Conservation (phyloP, 2,329 filamentous ascomycete genomes). For the Coniochaeta sp. region DNA sequence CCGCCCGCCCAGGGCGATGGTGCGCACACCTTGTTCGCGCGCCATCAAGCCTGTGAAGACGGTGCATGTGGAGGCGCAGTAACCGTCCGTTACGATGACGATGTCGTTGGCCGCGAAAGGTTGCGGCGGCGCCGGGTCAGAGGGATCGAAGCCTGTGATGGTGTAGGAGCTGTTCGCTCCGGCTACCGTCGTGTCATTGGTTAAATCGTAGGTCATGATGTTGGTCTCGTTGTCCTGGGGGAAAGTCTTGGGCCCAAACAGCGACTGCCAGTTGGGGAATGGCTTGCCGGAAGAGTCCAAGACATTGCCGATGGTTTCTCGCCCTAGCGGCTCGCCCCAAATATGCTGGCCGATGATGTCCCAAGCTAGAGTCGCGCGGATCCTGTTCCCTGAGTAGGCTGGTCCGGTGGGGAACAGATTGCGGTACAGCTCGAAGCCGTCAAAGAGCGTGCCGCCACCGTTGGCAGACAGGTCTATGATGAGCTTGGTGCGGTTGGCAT, state of each 20-base stretch:
- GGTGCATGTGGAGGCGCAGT: constrained; percentile 53
- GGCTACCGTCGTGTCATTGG: background rate
- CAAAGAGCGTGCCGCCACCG: constrained; percentile 5
- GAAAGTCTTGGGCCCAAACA: constrained; percentile 28
- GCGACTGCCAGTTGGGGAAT: constrained; percentile 32
- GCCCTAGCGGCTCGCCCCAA: background rate
- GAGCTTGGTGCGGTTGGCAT: constrained; percentile 7
- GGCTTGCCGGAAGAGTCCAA: constrained; percentile 19
- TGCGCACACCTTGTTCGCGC: constrained; percentile 42
- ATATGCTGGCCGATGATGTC: constrained; percentile 7
- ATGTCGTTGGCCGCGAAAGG: constrained; percentile 31
- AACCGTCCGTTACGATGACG: constrained; percentile 42
- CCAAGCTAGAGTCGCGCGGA: constrained; percentile 11
- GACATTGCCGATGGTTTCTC: background rate
- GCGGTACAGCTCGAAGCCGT: too few relatives aligned
- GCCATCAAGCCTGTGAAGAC: constrained; percentile 49
- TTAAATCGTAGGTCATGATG: constrained; percentile 10
- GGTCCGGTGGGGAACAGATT: background rate
- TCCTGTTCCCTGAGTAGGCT: constrained; percentile 9
- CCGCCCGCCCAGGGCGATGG: constrained; percentile 50
- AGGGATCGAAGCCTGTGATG: background rate
- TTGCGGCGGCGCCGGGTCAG: background rate
- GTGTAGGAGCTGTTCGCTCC: background rate
- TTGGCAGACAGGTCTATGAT: constrained; percentile 12
- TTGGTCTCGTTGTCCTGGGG: constrained; percentile 27